phyloP scores from a whole-genome alignment of 805 yeast species.

The Pichia insulana region DNA sequence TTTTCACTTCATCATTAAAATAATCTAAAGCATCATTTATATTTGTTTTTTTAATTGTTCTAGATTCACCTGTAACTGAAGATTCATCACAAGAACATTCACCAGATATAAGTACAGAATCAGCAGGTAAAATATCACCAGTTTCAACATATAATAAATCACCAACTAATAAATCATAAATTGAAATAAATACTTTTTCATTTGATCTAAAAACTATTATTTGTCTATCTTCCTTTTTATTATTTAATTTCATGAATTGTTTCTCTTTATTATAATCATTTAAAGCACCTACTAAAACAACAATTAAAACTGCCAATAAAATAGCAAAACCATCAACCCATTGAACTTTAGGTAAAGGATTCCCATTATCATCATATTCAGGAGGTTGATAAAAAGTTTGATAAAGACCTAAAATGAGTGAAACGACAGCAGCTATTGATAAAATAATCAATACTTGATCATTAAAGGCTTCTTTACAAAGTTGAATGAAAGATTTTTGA shows the following conservation, averaged over 20 bases:
- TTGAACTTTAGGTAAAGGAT: slow-evolving; percentile 72
- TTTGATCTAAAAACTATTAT: slow-evolving; percentile 72
- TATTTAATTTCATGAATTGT: slow-evolving; percentile 81
- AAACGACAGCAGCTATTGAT: slow-evolving; percentile 78
- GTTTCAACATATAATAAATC: slow-evolving; percentile 78
- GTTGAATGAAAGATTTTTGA: slow-evolving; percentile 55
- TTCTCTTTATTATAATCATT: slow-evolving; percentile 95
- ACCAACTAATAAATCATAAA: slow-evolving; percentile 76
- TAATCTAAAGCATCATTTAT: slow-evolving; percentile 34
- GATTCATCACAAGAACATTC: slow-evolving; percentile 85
- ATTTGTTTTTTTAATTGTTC: slow-evolving; percentile 63
- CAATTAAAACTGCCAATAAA: slow-evolving; percentile 81
- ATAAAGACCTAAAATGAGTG: slow-evolving; percentile 84
- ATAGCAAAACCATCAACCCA: slow-evolving; percentile 99
- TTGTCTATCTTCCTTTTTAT: slow-evolving; percentile 78
- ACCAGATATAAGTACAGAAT: slow-evolving; percentile 66
- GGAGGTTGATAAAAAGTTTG: slow-evolving; percentile 84
- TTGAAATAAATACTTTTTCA: slow-evolving; percentile 54
- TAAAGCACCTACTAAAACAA: slow-evolving; percentile 87
- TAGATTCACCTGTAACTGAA: slow-evolving; percentile 89
- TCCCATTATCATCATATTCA: slow-evolving; percentile 70
- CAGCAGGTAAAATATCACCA: slow-evolving; percentile 92
- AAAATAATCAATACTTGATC: slow-evolving; percentile 85
- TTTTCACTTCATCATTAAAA: slow-evolving; percentile 19
- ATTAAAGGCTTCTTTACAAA: slow-evolving; percentile 78